Evolutionary conservation across 768 basidiomycete species (phyloP), one percentile per base, ranked within the genome.

Genomic region (Auricularia sp.): DNA sequence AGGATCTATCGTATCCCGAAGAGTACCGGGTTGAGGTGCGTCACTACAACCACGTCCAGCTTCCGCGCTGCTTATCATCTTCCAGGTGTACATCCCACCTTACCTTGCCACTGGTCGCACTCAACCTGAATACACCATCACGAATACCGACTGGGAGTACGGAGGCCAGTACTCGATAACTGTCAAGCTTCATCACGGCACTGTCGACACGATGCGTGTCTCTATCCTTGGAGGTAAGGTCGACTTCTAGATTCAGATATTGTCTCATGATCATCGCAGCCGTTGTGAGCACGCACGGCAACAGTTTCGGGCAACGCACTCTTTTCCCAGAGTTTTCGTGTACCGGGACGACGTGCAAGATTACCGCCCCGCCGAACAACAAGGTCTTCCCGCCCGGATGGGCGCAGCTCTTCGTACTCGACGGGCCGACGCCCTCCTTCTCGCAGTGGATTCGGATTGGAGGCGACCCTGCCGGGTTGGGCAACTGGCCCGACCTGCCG

Each of bases 91-190:
- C 37, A 54, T 69, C 37, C 69, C 69, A 13, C 69, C 69, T 7
- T 70, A 70, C 54, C 66, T 70, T 35, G 61, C 69, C 58, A 35
- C 61, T 45, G 69, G 69, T 3, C 68, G 66, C 29, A 58, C 59
- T n/a, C 68, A 68, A 58, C 69, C 69, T 3, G 45, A 63, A 5
- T 69, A 56, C 64, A 67, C 88, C 71, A 85, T 85, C 16, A 51
- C 70, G 47, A 75, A 82, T 67, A 88, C 88, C 10, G 89, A 92
- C 70, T 91, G 89, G 88, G 73, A 69, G 0, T 84, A 86, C 35
- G 80, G 82, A 0, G 79, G 80, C 11, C 72, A 73, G n/a, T 84
- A 85, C 68, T 71, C 73, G 1, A 87, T 92, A 68, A 77, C 11
- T 24, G 56, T 59, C 29, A 24, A 59, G 6, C 56, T 59, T 4